phyloP scores from a whole-genome alignment of 1,139 yeast genomes.

The Hansenula anomala region DNA sequence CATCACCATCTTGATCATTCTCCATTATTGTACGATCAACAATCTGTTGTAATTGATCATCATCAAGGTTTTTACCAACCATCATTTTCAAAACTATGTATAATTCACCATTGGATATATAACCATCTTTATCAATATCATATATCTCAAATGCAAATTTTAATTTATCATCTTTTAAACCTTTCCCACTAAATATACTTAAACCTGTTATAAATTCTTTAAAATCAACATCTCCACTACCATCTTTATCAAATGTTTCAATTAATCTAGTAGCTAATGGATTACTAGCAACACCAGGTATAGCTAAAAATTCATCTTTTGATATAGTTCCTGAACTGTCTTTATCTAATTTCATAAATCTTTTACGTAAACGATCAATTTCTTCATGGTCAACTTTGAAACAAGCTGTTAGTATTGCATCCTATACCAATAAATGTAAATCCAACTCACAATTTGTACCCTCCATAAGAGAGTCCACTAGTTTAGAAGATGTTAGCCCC shows the following conservation, averaged over 20 bases:
- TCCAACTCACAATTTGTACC: slow-evolving; percentile 63
- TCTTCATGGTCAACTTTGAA: slow-evolving; percentile 71
- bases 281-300: slow-evolving; percentile 88
- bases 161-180: slow-evolving; percentile 77
- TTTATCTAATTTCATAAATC: slow-evolving; percentile 93
- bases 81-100: slow-evolving; percentile 91
- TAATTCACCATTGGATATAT: slow-evolving; percentile 89
- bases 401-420: background rate
- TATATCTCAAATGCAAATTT: slow-evolving; percentile 89
- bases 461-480: slow-evolving; percentile 64
- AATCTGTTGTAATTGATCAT: slow-evolving; percentile 86
- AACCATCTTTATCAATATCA: slow-evolving; percentile 95
- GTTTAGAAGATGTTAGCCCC: slow-evolving; percentile 67
- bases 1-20: slow-evolving; percentile 90
- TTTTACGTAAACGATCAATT: slow-evolving; percentile 81
- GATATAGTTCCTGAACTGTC: slow-evolving; percentile 94
- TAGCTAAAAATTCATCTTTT: slow-evolving; percentile 80
- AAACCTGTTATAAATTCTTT: slow-evolving; percentile 91
- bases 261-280: slow-evolving; percentile 87
- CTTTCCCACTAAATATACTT: slow-evolving; percentile 88
- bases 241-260: slow-evolving; percentile 93
- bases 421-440: too few relatives aligned
- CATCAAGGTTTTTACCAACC: slow-evolving; percentile 91
- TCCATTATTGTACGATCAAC: slow-evolving; percentile 96
- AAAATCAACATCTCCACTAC: slow-evolving; percentile 91